Conservation (phyloP, 2,329 filamentous ascomycete genomes). For the Pseudogymnoascus sp. region DNA sequence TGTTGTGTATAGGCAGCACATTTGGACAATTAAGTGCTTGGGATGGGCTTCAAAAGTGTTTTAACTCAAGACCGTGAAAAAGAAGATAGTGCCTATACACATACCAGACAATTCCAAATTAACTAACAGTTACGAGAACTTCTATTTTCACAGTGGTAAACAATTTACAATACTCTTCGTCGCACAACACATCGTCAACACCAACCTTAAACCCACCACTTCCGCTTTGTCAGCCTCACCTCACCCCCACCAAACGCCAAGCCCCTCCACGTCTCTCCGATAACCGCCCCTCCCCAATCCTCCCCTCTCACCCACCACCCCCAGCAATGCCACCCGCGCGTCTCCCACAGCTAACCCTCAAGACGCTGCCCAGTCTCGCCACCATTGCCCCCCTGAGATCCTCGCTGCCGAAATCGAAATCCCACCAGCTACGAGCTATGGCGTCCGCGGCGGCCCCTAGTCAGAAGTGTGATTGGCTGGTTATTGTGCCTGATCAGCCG, state of each 20-base stretch:
- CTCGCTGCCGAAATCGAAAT: neutral
- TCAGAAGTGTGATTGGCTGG: constrained; percentile 55
- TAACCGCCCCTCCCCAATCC: neutral
- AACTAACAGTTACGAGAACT: neutral
- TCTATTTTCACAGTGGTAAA: neutral
- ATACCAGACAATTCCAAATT: neutral
- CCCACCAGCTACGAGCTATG: constrained; percentile 7
- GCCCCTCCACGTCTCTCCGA: neutral
- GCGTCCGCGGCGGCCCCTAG: constrained; percentile 9
- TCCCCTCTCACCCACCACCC: neutral
- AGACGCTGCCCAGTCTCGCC: neutral
- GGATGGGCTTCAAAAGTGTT: neutral
- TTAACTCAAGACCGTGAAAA: neutral
- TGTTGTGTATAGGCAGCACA: neutral
- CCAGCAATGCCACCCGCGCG: constrained; percentile 3
- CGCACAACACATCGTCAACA: neutral
- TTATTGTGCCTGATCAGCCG: constrained; percentile 59
- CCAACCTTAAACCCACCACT: neutral
- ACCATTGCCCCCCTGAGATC: neutral
- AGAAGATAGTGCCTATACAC: neutral
- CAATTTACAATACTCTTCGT: neutral
- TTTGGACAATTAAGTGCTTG: too few species aligned
- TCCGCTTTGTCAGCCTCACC: neutral
- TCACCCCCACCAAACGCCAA: neutral
- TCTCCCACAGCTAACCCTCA: constrained; percentile 3